A percentile compares a stretch with the other conserved stretches of the same genome.
Evolutionary conservation across 331 rosid genomes (phyloP).

Genomic region (Ulmus americana): DNA sequence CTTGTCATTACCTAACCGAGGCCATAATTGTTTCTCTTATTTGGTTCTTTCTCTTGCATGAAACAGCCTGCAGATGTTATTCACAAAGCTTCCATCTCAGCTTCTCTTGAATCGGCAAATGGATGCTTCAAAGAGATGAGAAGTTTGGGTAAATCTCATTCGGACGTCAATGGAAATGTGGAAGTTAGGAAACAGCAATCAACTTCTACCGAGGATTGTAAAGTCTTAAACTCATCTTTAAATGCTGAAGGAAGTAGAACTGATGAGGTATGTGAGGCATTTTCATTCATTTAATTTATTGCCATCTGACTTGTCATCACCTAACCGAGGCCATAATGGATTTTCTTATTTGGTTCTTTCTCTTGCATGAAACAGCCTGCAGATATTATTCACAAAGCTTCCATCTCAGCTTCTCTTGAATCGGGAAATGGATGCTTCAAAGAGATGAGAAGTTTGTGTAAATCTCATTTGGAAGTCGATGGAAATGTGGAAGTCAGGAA

Average conservation of each 20-base stretch:
- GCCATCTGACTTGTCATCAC: background rate
- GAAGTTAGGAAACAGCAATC: slow-evolving; percentile 30
- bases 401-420: slow-evolving; percentile 23
- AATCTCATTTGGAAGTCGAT: slow-evolving; percentile 20
- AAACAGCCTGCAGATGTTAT: slow-evolving; percentile 27
- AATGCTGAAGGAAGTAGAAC: slow-evolving; percentile 18
- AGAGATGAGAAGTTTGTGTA: slow-evolving; percentile 22
- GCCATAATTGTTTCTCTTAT: background rate
- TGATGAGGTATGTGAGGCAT: slow-evolving; percentile 37
- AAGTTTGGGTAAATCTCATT: slow-evolving; percentile 24
- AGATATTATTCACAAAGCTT: slow-evolving; percentile 20
- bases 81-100: slow-evolving; percentile 27
- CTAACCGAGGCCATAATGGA: slow-evolving; percentile 3
- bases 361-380: slow-evolving; percentile 28
- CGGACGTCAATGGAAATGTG: slow-evolving; percentile 23
- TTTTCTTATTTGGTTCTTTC: background rate
- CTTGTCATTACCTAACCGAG: slow-evolving; percentile 7
- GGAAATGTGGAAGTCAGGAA: slow-evolving; percentile 33
- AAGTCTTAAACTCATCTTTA: slow-evolving; percentile 27
- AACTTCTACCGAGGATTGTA: slow-evolving; percentile 19
- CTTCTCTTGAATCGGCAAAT: slow-evolving; percentile 18
- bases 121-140: slow-evolving; percentile 27
- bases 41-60: slow-evolving; percentile 11
- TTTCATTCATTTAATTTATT: slow-evolving; percentile 1
- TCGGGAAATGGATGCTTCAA: slow-evolving; percentile 28